Evolutionary conservation across 2,329 filamentous ascomycete genomes (phyloP).

Genomic region (Fusarium lateritium): DNA sequence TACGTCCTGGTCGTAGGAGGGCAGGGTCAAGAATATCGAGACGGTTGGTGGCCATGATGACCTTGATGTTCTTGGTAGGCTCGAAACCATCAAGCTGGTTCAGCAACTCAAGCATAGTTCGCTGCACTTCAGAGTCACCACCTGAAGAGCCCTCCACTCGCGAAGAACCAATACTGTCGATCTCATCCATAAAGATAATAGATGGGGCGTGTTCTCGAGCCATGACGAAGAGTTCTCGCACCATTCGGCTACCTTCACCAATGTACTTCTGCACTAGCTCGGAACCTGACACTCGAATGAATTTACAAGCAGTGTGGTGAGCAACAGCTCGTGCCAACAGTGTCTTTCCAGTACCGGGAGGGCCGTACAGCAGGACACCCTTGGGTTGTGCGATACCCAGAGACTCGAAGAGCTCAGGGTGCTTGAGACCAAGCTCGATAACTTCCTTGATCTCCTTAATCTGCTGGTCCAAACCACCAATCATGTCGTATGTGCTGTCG

Average conservation of each 20-base stretch:
- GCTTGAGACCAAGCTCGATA: slow-evolving; percentile 97
- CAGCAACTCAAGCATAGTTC: slow-evolving; percentile 97
- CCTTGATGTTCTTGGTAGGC: slow-evolving; percentile 99
- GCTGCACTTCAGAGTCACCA: slow-evolving; percentile 97
- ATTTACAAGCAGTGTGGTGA: slow-evolving; percentile 99
- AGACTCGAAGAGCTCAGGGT: slow-evolving; percentile 99
- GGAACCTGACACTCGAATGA: slow-evolving; percentile 96
- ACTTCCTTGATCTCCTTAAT: slow-evolving; percentile 99
- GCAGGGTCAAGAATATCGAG: slow-evolving; percentile 97
- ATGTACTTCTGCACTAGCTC: slow-evolving; percentile 99
- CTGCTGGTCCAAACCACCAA: slow-evolving; percentile 97
- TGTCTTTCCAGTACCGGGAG: slow-evolving; percentile 97
- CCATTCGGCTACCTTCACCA: slow-evolving; percentile 97
- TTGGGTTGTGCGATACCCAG: slow-evolving; percentile 98
- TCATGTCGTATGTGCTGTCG: slow-evolving; percentile 99
- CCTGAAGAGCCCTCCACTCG: slow-evolving; percentile 96
- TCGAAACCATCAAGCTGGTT: slow-evolving; percentile 99
- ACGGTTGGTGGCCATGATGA: slow-evolving; percentile 99
- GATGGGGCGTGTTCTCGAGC: slow-evolving; percentile 96
- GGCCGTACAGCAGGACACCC: slow-evolving; percentile 95
- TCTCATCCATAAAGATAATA: slow-evolving; percentile 99
- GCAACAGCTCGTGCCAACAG: slow-evolving; percentile 94
- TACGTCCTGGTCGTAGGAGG: slow-evolving; percentile 93
- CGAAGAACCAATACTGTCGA: slow-evolving; percentile 97
- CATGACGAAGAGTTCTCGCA: slow-evolving; percentile 99